Conservation (phyloP, 345 rosid species). For the Isatis tinctoria region DNA sequence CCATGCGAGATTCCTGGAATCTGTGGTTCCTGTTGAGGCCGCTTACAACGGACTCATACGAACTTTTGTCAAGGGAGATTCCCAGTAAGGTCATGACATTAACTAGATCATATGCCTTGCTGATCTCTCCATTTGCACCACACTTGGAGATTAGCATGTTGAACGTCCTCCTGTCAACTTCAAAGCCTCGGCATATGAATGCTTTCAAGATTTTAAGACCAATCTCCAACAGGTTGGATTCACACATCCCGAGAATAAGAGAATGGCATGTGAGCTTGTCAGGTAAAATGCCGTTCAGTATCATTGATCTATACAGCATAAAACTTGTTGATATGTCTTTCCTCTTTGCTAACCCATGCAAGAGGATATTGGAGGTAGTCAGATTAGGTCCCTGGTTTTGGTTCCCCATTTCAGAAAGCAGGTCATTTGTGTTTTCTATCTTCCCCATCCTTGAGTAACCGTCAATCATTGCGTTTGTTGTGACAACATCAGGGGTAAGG, state of each 20-base stretch:
- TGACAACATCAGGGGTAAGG: slow-evolving; percentile 46
- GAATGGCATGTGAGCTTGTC: slow-evolving; percentile 64
- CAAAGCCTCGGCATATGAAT: slow-evolving; percentile 45
- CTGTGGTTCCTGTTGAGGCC: slow-evolving; percentile 51
- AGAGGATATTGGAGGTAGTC: slow-evolving; percentile 67
- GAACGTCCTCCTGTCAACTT: slow-evolving; percentile 49
- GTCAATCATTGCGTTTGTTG: slow-evolving; percentile 50
- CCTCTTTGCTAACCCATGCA: slow-evolving; percentile 72
- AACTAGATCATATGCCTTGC: slow-evolving; percentile 47
- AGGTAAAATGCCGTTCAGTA: slow-evolving; percentile 42
- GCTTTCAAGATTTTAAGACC: slow-evolving; percentile 60
- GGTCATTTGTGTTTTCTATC: slow-evolving; percentile 34
- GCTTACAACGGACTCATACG: slow-evolving; percentile 38
- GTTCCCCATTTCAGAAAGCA: slow-evolving; percentile 44
- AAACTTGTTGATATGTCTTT: slow-evolving; percentile 47
- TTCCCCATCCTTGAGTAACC: slow-evolving; percentile 68
- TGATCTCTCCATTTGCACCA: slow-evolving; percentile 44
- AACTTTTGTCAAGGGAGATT: slow-evolving; percentile 42
- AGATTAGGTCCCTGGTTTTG: slow-evolving; percentile 43
- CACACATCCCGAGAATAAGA: slow-evolving; percentile 65
- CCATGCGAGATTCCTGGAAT: slow-evolving; percentile 44
- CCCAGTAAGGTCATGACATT: slow-evolving; percentile 48
- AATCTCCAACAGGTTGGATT: slow-evolving; percentile 52
- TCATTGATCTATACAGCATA: slow-evolving; percentile 45
- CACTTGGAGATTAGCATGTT: slow-evolving; percentile 56